Percentiles rank a stretch among this genome's conserved stretches.
Evolutionary conservation across 2,329 filamentous ascomycete species (phyloP).

Genomic region (Tolypocladium paradoxum): DNA sequence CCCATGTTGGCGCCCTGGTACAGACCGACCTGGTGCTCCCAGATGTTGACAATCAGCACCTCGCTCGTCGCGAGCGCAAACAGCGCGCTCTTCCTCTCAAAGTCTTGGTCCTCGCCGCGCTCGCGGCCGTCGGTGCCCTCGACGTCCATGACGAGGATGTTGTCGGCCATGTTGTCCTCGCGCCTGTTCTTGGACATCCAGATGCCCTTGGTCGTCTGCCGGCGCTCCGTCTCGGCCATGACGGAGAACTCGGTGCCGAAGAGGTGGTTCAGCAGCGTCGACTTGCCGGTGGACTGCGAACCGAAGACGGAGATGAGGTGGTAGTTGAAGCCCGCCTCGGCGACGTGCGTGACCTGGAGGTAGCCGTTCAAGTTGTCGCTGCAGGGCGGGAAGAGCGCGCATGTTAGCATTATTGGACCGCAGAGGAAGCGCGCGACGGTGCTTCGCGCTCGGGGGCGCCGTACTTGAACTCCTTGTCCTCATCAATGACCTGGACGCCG

Average conservation of each 20-base stretch:
- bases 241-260: conserved; percentile 95
- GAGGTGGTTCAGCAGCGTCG: conserved; percentile 87
- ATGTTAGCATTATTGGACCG: conserved; percentile 6
- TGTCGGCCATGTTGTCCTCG: conserved; percentile 71
- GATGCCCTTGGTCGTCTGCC: conserved; percentile 97
- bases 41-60: conserved; percentile 96
- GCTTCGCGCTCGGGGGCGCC: neutral
- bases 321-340: conserved; percentile 93
- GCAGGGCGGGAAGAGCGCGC: conserved; percentile 4
- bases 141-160: conserved; percentile 98
- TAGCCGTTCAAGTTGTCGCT: conserved; percentile 75
- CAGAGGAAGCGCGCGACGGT: conserved; percentile 1
- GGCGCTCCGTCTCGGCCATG: conserved; percentile 89
- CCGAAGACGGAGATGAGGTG: conserved; percentile 98
- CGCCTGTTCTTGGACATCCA: conserved; percentile 98
- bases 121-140: conserved; percentile 96
- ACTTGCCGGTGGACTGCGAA: conserved; percentile 97
- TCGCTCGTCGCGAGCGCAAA: conserved; percentile 97
- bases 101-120: conserved; percentile 95
- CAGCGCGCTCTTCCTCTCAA: conserved; percentile 94
- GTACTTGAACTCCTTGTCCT: conserved; percentile 92
- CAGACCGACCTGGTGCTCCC: conserved; percentile 96
- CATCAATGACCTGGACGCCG: conserved; percentile 91
- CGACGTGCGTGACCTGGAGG: conserved; percentile 67
- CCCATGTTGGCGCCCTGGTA: conserved; percentile 99